phyloP scores from a whole-genome alignment of 148 eudicot species.

The Cornus kousa region DNA sequence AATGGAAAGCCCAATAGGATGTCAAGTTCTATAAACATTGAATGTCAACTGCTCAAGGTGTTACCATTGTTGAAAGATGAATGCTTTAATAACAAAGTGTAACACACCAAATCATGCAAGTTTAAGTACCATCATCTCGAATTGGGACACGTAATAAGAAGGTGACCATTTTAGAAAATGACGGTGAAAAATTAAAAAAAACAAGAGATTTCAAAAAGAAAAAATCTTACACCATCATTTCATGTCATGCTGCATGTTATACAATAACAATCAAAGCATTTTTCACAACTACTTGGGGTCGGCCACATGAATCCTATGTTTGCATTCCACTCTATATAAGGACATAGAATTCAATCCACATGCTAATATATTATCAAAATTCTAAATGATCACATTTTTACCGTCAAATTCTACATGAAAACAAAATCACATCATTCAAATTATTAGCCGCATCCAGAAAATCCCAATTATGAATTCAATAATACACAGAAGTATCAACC shows the following conservation, averaged over 20 bases:
- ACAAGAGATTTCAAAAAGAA: background rate
- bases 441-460: background rate
- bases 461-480: no score
- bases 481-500: background rate
- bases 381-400: background rate
- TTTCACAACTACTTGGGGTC: no score
- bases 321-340: no score
- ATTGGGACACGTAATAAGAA: background rate
- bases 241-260: background rate
- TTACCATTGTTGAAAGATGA: background rate
- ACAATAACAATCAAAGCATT: background rate
- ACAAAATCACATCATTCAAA: background rate
- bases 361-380: no score
- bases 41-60: background rate
- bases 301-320: no score
- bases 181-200: no score
- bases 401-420: background rate
- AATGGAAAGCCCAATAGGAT: background rate
- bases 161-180: background rate
- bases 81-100: background rate
- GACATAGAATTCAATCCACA: no score
- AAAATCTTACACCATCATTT: background rate
- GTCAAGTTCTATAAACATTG: no score
- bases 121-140: background rate
- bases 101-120: background rate